Conservation (phyloP, 2,329 filamentous ascomycete species). For the Epichloe typhina region DNA sequence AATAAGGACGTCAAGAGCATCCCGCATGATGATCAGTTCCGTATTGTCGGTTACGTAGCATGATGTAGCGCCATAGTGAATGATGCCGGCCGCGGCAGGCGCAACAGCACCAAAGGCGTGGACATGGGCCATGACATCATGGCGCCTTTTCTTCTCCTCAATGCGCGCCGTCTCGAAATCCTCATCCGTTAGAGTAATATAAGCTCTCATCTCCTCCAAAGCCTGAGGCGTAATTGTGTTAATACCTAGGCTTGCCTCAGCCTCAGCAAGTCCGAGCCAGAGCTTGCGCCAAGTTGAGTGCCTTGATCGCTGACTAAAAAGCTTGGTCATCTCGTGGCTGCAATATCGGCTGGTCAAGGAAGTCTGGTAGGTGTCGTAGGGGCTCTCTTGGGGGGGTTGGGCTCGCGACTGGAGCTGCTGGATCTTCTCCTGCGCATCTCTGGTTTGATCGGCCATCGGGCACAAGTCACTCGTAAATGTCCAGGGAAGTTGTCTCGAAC, state of each 20-base stretch:
- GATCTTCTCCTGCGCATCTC: conserved; percentile 5
- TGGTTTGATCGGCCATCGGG: conserved; percentile 1
- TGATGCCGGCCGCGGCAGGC: conserved; percentile 68
- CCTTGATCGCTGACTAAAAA: conserved; percentile 67
- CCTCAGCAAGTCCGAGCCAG: conserved; percentile 75
- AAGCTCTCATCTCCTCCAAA: conserved; percentile 60
- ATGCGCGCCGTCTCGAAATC: conserved; percentile 62
- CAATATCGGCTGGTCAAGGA: conserved; percentile 61
- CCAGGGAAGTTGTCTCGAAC: too few relatives aligned
- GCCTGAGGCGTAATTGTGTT: conserved; percentile 58
- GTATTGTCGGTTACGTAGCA: conserved; percentile 54
- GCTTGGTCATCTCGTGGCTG: conserved; percentile 58
- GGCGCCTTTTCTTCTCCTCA: conserved; percentile 61
- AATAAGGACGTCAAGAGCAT: conserved; percentile 59
- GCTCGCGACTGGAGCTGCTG: conserved; percentile 6
- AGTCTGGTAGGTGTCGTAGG: conserved; percentile 40
- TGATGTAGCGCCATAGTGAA: conserved; percentile 50
- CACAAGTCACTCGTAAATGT: not conserved
- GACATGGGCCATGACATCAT: conserved; percentile 57
- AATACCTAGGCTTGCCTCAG: conserved; percentile 69
- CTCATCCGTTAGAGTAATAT: conserved; percentile 61
- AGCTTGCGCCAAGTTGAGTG: conserved; percentile 72
- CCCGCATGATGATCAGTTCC: conserved; percentile 55
- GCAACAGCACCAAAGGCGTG: conserved; percentile 62
- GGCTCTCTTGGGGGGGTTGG: conserved; percentile 2